phyloP scores from a whole-genome alignment of 495 filamentous ascomycete species.

The Tirmania nivea region DNA sequence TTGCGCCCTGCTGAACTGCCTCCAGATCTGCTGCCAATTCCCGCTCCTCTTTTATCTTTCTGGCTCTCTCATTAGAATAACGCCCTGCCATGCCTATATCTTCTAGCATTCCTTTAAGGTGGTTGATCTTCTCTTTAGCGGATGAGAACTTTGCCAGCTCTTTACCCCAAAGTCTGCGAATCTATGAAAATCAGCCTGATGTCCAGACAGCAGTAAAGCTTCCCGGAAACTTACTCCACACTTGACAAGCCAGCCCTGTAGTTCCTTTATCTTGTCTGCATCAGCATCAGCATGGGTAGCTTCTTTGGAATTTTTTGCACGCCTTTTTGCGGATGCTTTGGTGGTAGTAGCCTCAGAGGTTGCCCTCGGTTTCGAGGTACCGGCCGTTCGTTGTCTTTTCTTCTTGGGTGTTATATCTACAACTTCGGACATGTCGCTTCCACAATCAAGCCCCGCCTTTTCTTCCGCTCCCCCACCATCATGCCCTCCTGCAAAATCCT shows the following conservation, averaged over 20 bases:
- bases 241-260: constrained; percentile 72
- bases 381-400: constrained; percentile 18
- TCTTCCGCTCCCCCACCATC: too few relatives aligned
- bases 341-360: constrained; percentile 10
- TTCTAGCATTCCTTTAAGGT: constrained; percentile 53
- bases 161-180: constrained; percentile 76
- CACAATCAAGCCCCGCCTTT: constrained; percentile 7
- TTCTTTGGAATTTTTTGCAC: constrained; percentile 5
- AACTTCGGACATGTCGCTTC: constrained; percentile 62
- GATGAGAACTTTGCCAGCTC: constrained; percentile 60
- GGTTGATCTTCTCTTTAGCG: constrained; percentile 56
- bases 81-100: constrained; percentile 74
- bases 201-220: neutral
- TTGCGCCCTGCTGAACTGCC: constrained; percentile 53
- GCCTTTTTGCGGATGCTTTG: neutral
- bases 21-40: constrained; percentile 69
- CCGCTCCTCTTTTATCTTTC: constrained; percentile 60
- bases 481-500: too few relatives aligned
- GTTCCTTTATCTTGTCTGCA: constrained; percentile 66
- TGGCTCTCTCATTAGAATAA: constrained; percentile 63
- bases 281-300: constrained; percentile 36
- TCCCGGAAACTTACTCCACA: constrained; percentile 34
- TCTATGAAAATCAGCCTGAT: constrained; percentile 8
- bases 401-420: constrained; percentile 32
- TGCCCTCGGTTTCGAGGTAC: constrained; percentile 13